A percentile compares a stretch with the other conserved stretches of the same genome.
Evolutionary conservation across 306 rosid genomes (phyloP).

Genomic region (Quercus robur): DNA sequence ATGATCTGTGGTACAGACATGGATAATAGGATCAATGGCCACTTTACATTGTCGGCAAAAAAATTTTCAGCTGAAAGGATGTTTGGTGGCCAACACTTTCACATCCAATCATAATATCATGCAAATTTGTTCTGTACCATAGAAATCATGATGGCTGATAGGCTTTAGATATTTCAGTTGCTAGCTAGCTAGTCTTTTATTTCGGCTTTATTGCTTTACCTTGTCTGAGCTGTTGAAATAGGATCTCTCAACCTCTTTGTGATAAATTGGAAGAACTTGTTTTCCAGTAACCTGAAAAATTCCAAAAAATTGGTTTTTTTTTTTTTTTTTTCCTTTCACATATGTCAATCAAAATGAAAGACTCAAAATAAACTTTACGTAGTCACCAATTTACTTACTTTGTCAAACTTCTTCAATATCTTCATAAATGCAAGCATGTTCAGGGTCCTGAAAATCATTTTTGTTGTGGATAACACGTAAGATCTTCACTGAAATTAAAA

Average conservation of each 20-base stretch:
- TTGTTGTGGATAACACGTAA: slow-evolving; percentile 20
- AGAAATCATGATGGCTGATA: neutral
- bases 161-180: slow-evolving; percentile 22
- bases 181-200: neutral
- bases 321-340: neutral
- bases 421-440: slow-evolving; percentile 90
- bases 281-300: slow-evolving; percentile 79
- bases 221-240: slow-evolving; percentile 94
- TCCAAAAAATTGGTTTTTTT: neutral
- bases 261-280: slow-evolving; percentile 82
- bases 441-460: slow-evolving; percentile 66
- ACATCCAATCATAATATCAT: slow-evolving; percentile 31
- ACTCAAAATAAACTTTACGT: slow-evolving; percentile 7
- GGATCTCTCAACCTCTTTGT: slow-evolving; percentile 90
- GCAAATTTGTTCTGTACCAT: slow-evolving; percentile 19
- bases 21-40: slow-evolving; percentile 52
- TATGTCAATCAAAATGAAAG: slow-evolving; percentile 4
- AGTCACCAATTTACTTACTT: slow-evolving; percentile 52
- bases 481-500: slow-evolving; percentile 8
- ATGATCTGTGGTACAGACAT: slow-evolving; percentile 36
- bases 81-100: slow-evolving; percentile 50
- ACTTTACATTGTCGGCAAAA: slow-evolving; percentile 63
- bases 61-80: slow-evolving; percentile 30
- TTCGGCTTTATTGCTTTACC: slow-evolving; percentile 44
- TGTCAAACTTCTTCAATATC: slow-evolving; percentile 95